Conservation (phyloP, 176 grass and related monocot genomes). For the Leersia perrieri region DNA sequence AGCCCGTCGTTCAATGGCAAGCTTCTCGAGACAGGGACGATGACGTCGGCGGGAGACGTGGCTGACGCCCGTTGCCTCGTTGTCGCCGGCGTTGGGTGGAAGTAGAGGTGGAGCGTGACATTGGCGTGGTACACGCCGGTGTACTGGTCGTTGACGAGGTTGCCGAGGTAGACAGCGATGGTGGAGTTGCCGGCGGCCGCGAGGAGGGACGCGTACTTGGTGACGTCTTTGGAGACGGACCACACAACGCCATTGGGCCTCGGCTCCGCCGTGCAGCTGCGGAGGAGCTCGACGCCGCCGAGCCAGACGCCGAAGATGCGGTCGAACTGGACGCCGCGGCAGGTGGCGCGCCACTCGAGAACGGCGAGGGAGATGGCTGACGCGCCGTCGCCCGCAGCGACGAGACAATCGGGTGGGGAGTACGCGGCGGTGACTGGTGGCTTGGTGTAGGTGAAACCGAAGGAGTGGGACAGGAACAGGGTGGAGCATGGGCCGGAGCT, state of each 20-base stretch:
- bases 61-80: neutral
- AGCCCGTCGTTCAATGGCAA: slow-evolving; percentile 67
- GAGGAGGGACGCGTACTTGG: slow-evolving; percentile 63
- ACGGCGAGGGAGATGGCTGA: slow-evolving; percentile 49
- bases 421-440: slow-evolving; percentile 57
- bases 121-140: slow-evolving; percentile 65
- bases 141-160: slow-evolving; percentile 64
- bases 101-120: slow-evolving; percentile 71
- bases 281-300: slow-evolving; percentile 67
- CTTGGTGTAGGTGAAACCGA: slow-evolving; percentile 52
- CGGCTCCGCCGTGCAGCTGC: slow-evolving; percentile 72
- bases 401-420: slow-evolving; percentile 50
- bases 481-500: slow-evolving; percentile 55
- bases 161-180: slow-evolving; percentile 64
- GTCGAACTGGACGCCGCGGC: slow-evolving; percentile 63
- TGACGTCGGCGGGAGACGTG: slow-evolving; percentile 42
- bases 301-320: slow-evolving; percentile 85
- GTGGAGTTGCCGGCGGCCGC: slow-evolving; percentile 36
- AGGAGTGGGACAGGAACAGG: slow-evolving; percentile 62
- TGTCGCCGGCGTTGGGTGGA: neutral
- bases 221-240: slow-evolving; percentile 76
- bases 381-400: neutral
- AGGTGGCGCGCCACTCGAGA: slow-evolving; percentile 63
- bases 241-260: slow-evolving; percentile 53
- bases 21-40: slow-evolving; percentile 65